Conservation (phyloP, 495 filamentous ascomycete species). For the Penicillium soppii region DNA sequence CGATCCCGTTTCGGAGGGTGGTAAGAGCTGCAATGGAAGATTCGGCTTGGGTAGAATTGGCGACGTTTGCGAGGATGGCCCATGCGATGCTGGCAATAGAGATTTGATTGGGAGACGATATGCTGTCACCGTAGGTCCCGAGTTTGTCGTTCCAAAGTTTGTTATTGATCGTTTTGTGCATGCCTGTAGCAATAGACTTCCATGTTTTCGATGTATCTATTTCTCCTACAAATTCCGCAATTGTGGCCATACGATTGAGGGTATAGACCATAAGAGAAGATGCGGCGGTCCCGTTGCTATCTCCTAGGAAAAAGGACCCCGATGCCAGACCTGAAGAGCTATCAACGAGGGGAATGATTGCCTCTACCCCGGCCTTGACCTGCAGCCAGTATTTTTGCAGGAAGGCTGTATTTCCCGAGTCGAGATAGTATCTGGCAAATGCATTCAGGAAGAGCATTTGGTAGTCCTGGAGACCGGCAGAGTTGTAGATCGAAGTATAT, state of each 20-base stretch:
- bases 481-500: constrained; percentile 7
- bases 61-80: constrained; percentile 25
- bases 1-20: constrained; percentile 3
- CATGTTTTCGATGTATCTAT: not conserved
- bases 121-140: constrained; percentile 23
- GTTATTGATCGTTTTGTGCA: constrained; percentile 21
- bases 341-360: not conserved
- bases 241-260: constrained; percentile 11
- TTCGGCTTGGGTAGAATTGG: constrained; percentile 17
- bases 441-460: constrained; percentile 11
- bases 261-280: not conserved
- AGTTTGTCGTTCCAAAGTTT: constrained; percentile 25
- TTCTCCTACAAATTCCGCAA: constrained; percentile 5
- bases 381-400: constrained; percentile 4
- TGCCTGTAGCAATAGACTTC: not conserved
- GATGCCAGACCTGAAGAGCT: not conserved
- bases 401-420: constrained; percentile 6
- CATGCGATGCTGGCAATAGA: constrained; percentile 24
- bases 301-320: not conserved
- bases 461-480: constrained; percentile 12
- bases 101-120: constrained; percentile 14
- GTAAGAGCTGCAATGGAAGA: not conserved
- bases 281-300: not conserved
- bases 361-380: not conserved
- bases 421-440: constrained; percentile 10